Conservation (phyloP, 345 rosid species). For the Arabis alpina region DNA sequence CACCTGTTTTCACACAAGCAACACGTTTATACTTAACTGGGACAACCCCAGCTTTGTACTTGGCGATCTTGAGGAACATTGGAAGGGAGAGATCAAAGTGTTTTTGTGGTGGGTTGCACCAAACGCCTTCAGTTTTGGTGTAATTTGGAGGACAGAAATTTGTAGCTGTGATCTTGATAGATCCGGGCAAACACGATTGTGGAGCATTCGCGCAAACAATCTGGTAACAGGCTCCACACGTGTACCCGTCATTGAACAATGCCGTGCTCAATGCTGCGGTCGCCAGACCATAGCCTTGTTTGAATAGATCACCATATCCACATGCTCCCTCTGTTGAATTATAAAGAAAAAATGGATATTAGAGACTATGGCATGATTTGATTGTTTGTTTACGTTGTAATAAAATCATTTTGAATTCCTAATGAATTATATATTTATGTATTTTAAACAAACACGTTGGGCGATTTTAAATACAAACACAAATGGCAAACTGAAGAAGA, state of each 20-base stretch:
- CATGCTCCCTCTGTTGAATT: slow-evolving; percentile 60
- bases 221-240: slow-evolving; percentile 35
- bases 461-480: too few species aligned
- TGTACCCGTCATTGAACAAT: slow-evolving; percentile 32
- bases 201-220: not conserved
- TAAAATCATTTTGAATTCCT: too few species aligned
- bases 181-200: slow-evolving; percentile 27
- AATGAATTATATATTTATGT: too few species aligned
- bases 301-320: slow-evolving; percentile 53
- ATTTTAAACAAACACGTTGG: too few species aligned
- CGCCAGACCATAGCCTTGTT: slow-evolving; percentile 54
- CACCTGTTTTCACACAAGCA: slow-evolving; percentile 48
- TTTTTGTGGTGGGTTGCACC: slow-evolving; percentile 58
- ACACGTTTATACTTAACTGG: slow-evolving; percentile 48
- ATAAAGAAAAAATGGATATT: not conserved
- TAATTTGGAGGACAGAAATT: slow-evolving; percentile 66
- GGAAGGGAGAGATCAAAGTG: slow-evolving; percentile 55
- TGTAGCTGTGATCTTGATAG: slow-evolving; percentile 51
- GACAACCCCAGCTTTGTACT: slow-evolving; percentile 49
- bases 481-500: too few species aligned
- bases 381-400: too few species aligned
- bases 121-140: slow-evolving; percentile 18
- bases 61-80: slow-evolving; percentile 49
- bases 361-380: too few species aligned
- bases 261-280: slow-evolving; percentile 57